Conservation (phyloP, 352 stramenopile species). For the Globisporangium viniferum region DNA sequence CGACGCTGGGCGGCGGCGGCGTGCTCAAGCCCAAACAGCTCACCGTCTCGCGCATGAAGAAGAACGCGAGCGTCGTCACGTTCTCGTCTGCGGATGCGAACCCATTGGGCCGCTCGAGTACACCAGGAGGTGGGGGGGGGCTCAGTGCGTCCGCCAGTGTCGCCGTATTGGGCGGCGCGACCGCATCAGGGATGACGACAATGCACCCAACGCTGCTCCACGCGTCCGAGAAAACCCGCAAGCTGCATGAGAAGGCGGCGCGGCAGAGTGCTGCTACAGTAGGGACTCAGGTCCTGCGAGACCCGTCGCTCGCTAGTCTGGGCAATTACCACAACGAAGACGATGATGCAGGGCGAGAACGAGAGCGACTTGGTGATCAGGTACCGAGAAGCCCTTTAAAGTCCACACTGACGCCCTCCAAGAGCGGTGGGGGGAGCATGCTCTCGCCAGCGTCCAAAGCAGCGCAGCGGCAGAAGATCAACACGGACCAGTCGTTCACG, state of each 20-base stretch:
- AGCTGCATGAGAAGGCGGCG: conserved; percentile 34
- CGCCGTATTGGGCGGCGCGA: conserved; percentile 15
- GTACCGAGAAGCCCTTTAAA: neutral
- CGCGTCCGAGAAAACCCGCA: conserved; percentile 58
- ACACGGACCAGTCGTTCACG: conserved; percentile 53
- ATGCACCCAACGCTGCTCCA: conserved; percentile 57
- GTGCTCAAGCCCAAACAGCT: conserved; percentile 42
- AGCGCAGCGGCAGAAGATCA: conserved; percentile 23
- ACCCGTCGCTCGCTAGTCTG: conserved; percentile 4
- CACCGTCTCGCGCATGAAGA: conserved; percentile 30
- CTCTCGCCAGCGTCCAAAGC: conserved; percentile 29
- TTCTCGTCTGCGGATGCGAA: conserved; percentile 17
- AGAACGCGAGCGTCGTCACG: conserved; percentile 37
- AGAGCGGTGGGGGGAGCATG: neutral
- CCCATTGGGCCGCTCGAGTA: neutral
- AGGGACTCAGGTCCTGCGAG: conserved; percentile 10
- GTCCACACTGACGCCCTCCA: neutral
- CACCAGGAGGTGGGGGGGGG: neutral
- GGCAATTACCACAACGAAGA: conserved; percentile 18
- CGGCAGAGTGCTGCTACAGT: conserved; percentile 9
- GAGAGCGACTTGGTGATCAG: neutral
- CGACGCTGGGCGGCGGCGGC: neutral
- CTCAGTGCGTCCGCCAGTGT: conserved; percentile 34
- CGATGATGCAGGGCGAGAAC: conserved; percentile 14
- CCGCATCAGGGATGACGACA: neutral